A percentile compares a stretch with the other conserved stretches of the same genome.
phyloP scores from a whole-genome alignment of 2,329 filamentous ascomycete genomes.

The Lecanicillium sp. region DNA sequence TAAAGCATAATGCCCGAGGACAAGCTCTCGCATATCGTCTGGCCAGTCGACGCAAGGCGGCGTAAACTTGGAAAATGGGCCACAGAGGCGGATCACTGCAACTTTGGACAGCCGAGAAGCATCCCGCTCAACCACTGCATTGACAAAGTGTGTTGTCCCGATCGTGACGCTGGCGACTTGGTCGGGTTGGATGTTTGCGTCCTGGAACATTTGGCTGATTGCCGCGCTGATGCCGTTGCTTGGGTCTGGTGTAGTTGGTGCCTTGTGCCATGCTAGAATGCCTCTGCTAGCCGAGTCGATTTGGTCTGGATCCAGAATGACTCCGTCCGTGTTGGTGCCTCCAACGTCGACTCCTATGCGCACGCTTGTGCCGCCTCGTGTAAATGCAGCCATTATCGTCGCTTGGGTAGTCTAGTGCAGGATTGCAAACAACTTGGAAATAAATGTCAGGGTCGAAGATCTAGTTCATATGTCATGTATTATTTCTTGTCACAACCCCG shows the following conservation, averaged over 20 bases:
- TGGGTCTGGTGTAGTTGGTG: slow-evolving; percentile 39
- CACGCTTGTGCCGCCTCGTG: slow-evolving; percentile 13
- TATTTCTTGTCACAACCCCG: too few relatives aligned
- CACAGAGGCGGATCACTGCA: slow-evolving; percentile 46
- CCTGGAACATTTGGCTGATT: slow-evolving; percentile 34
- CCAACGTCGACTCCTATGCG: slow-evolving; percentile 40
- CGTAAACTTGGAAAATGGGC: slow-evolving; percentile 43
- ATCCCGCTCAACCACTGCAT: slow-evolving; percentile 49
- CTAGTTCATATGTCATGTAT: too few relatives aligned
- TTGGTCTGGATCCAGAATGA: slow-evolving; percentile 36
- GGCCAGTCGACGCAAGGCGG: slow-evolving; percentile 49
- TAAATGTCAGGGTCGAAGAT: too few relatives aligned
- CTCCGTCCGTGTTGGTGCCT: slow-evolving; percentile 47
- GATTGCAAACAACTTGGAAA: too few relatives aligned
- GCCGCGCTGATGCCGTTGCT: slow-evolving; percentile 37
- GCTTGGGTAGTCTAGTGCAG: too few relatives aligned
- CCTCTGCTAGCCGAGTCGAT: slow-evolving; percentile 28
- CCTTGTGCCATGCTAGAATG: slow-evolving; percentile 42
- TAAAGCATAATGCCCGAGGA: slow-evolving; percentile 36
- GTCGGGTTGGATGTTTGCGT: slow-evolving; percentile 21
- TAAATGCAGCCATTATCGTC: neutral
- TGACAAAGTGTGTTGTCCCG: slow-evolving; percentile 52
- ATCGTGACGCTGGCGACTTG: slow-evolving; percentile 42
- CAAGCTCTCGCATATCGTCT: slow-evolving; percentile 35
- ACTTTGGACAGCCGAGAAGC: slow-evolving; percentile 38